Percentiles rank a stretch among this genome's conserved stretches.
Conservation (phyloP, 495 filamentous ascomycete genomes). For the Pseudomonodictys pantanalensis region DNA sequence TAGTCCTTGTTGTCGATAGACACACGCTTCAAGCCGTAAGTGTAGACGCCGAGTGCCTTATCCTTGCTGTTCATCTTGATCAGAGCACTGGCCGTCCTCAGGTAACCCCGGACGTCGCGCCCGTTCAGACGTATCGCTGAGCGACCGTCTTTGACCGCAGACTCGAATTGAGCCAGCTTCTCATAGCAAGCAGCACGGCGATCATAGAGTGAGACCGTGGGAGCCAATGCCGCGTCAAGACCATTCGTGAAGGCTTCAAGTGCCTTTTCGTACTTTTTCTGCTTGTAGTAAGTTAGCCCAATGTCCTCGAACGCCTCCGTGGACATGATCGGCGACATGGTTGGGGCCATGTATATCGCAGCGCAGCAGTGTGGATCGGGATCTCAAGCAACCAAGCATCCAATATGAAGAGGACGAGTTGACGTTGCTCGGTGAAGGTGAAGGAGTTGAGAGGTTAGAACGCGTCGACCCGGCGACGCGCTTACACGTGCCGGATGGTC, state of each 20-base stretch:
- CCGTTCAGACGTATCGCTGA: constrained; percentile 56
- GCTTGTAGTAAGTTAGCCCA: constrained; percentile 33
- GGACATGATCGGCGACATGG: constrained; percentile 26
- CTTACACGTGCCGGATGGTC: too few relatives aligned
- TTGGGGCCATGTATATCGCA: too few relatives aligned
- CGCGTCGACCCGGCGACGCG: too few relatives aligned
- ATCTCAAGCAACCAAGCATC: background rate
- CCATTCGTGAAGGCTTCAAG: constrained; percentile 36
- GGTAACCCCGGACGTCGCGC: constrained; percentile 57
- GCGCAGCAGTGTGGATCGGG: background rate
- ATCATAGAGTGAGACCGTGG: constrained; percentile 50
- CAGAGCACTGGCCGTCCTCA: constrained; percentile 62
- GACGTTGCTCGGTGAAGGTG: too few relatives aligned
- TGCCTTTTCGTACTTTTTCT: constrained; percentile 34
- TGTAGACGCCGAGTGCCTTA: constrained; percentile 58
- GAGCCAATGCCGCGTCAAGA: constrained; percentile 24
- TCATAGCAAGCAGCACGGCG: constrained; percentile 60
- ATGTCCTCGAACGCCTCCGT: constrained; percentile 23
- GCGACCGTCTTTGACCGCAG: constrained; percentile 58
- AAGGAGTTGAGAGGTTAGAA: too few relatives aligned
- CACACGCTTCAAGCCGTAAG: constrained; percentile 56
- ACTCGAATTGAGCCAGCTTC: constrained; percentile 53
- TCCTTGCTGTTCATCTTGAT: constrained; percentile 53
- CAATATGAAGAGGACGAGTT: too few relatives aligned
- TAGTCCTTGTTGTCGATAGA: constrained; percentile 45